phyloP scores from a whole-genome alignment of 1,139 yeast species.

The Lodderomyces margitis region DNA sequence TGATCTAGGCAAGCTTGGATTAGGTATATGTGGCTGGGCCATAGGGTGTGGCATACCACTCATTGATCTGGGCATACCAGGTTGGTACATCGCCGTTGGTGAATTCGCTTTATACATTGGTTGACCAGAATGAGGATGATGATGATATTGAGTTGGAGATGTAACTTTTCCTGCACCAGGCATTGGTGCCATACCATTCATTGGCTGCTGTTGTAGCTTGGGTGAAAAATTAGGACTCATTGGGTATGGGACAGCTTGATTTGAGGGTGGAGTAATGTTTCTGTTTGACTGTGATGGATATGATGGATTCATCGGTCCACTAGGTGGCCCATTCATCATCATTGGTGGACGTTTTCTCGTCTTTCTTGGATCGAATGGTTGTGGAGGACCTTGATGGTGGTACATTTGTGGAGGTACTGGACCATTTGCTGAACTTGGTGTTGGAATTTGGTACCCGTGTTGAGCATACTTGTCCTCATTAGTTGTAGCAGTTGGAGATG shows the following conservation, averaged over 20 bases:
- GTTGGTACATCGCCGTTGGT: neutral
- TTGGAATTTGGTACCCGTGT: constrained; percentile 7
- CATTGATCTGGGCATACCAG: constrained; percentile 1
- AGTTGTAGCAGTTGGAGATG: constrained; percentile 1
- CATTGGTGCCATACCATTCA: neutral
- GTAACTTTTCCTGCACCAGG: neutral
- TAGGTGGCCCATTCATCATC: neutral
- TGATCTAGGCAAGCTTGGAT: neutral
- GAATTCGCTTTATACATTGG: neutral
- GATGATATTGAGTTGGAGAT: constrained; percentile 1
- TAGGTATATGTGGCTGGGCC: constrained; percentile 1
- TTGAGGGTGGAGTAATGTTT: constrained; percentile 3
- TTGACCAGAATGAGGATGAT: neutral
- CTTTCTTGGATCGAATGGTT: constrained; percentile 15
- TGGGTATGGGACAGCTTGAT: constrained; percentile 2
- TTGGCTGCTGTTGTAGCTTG: neutral
- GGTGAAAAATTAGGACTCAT: constrained; percentile 1
- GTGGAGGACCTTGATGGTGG: constrained; percentile 2
- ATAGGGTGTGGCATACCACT: neutral
- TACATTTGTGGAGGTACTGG: neutral
- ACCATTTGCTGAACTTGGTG: neutral
- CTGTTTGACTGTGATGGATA: constrained; percentile 5
- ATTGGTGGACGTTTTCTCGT: constrained; percentile 8
- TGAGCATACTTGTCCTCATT: constrained; percentile 4
- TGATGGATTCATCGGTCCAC: neutral